These are phyloP conservation scores for Metschnikowia anglica DNA, from an alignment of 805 yeast species.

Conservation along the genomic window DNA sequence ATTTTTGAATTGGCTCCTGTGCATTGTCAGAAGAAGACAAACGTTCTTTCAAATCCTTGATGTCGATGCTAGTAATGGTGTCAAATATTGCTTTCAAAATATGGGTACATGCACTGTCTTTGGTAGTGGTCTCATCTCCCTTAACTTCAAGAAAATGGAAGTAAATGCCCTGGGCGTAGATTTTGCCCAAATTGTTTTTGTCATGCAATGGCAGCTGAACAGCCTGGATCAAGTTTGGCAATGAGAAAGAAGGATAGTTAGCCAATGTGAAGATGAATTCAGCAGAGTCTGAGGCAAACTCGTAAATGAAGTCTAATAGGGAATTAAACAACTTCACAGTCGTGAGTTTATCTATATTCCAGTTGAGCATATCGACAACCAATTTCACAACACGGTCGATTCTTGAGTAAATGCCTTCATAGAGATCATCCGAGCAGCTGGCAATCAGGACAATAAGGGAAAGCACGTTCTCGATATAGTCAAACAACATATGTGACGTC, in stretches of 20 bases:
- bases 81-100: conserved; percentile 26
- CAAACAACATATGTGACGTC: conserved; percentile 48
- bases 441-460: conserved; percentile 68
- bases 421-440: conserved; percentile 55
- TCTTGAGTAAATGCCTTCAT: conserved; percentile 46
- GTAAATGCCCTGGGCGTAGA: conserved; percentile 43
- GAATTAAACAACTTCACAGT: conserved; percentile 48
- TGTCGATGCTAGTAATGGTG: conserved; percentile 29
- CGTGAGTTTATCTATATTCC: conserved; percentile 35
- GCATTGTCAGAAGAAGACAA: conserved; percentile 34
- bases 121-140: conserved; percentile 16
- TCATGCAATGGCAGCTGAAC: conserved; percentile 18
- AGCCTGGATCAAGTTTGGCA: conserved; percentile 21
- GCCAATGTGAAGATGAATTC: conserved; percentile 46
- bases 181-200: conserved; percentile 29
- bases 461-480: conserved; percentile 69
- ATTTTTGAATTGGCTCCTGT: conserved; percentile 31
- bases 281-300: conserved; percentile 56
- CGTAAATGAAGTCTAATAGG: conserved; percentile 56
- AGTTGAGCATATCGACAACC: conserved; percentile 36
- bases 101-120: conserved; percentile 21
- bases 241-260: conserved; percentile 18
- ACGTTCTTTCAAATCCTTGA: conserved; percentile 16
- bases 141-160: conserved; percentile 42
- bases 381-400: conserved; percentile 41